Evolutionary conservation across 768 basidiomycete genomes (phyloP), one percentile per base, ranked within the genome.

Genomic region (Mycena rosella): DNA sequence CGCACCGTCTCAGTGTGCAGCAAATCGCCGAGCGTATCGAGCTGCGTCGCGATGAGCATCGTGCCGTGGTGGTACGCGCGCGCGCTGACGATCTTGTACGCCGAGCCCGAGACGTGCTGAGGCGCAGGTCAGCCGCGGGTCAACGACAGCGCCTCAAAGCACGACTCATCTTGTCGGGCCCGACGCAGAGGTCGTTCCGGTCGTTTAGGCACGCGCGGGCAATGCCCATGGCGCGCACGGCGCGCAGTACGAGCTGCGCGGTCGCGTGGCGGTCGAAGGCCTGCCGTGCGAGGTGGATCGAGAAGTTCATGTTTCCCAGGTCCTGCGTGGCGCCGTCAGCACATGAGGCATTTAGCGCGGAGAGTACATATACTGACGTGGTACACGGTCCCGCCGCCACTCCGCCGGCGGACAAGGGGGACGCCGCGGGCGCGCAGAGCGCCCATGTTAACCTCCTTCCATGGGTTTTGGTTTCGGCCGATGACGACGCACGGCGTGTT

Each of bases 1-100:
- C 83, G 60, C 65, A 93, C 94, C 81, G 93, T 92, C 60, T 86
- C 80, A 0, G 85, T 83, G 15, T 83, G 87, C 54, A 99, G 82
- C 13, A 95, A 79, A 67, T 92, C 87, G 0, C 94, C 92, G 10
- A 99, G 81, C 8, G 87, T 84, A 36, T 86, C 82, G 30, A 98
- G 85, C 51, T 85, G 80, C 4, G 96, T 95, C 10, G 94, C 91
- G 24, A 99, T 92, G 29, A 99, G 87, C 98, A 99, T 99, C 18
- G 98, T 99, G 0, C 98, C 98, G 73, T 99, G 98, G 73, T 99
- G 97, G 80, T 98, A 99, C 9, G 96, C 96, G 30, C 98, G 85
- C 58, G 89, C 88, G 72, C 89, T 93, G 48, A 92, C 91, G 61
- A 99, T 94, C 80, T 98, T 98, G 82, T 98, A 99, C 14, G 98